Base-by-base conservation (phyloP, 139 green algal genomes). In the Tetradesmus obliquus region DNA sequence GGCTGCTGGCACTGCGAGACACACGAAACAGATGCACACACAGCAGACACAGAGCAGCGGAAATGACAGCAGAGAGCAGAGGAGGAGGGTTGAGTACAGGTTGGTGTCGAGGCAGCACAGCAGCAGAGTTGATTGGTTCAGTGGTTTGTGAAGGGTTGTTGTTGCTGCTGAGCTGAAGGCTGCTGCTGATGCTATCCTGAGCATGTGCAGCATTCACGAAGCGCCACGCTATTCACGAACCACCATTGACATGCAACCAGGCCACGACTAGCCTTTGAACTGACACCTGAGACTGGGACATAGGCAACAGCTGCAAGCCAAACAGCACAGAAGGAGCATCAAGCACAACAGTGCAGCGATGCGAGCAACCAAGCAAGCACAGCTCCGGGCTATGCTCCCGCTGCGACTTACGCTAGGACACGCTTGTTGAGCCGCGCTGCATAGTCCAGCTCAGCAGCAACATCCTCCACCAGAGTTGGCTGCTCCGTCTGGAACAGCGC, bases 1-100 rank as follows among this genome's bases (percentile, higher is more conserved):
- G 71, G 82, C 53, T 90, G 69, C 55, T 55, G 2, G 83, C 71
- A 19, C 84, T 90, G 90, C 89, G 58, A 32, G 71, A 60, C 13
- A 58, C 83, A 76, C n/a, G 8, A 76, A 4, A 3, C 1, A 45
- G 32, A 45, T 45, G 32, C 32, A 45, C 32, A 45, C 81, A 55
- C 51, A 22, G 10, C 51, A 62, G 15, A 55, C 60, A 45, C 45
- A 84, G 17, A 3, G 45, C 79, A 69, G 19, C 2, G 54, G 2
- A 72, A 9, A 69, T 55, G 55, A 53, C 54, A 71, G 82, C 45
- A 84, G 9, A 8, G 71, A 79, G 60, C 60, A 72, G 10, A 45
- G 32, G 32, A 45, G 32, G 32, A 45, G 32, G 32, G 32, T 45
- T 45, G 32, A 45, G 32, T 45, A 45, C 32, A 45, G 32, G 32